These are phyloP conservation scores for Pilaira anomala DNA, from an alignment of 192 early-diverging fungal genomes.

Conservation along the genomic window DNA sequence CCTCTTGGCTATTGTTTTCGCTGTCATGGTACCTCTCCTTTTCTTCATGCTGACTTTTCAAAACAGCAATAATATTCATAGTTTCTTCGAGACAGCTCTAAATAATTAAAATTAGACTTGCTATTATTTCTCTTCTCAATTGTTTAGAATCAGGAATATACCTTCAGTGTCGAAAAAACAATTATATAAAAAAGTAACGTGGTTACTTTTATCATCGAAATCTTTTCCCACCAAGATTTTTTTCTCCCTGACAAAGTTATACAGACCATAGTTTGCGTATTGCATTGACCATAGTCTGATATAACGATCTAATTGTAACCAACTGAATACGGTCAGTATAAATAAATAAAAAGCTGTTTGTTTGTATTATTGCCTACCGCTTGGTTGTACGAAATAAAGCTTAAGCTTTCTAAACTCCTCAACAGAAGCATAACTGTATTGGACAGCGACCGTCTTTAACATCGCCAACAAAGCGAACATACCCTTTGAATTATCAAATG, in stretches of 20 bases:
- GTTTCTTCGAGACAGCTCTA: constrained; percentile 7
- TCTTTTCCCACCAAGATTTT: constrained; percentile 12
- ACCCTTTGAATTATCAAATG: constrained; percentile 11
- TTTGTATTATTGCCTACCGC: constrained; percentile 10
- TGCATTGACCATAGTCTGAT: constrained; percentile 9
- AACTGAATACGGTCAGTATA: not conserved
- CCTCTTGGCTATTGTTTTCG: constrained; percentile 5
- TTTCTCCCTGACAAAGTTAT: constrained; percentile 9
- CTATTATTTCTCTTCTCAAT: constrained; percentile 11
- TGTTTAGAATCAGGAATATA: constrained; percentile 8
- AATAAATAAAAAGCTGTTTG: constrained; percentile 8
- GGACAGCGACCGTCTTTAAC: constrained; percentile 3
- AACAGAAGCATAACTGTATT: not conserved
- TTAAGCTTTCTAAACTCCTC: constrained; percentile 18
- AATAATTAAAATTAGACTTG: constrained; percentile 9
- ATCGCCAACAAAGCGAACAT: constrained; percentile 10
- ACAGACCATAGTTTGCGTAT: not conserved
- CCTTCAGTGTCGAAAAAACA: constrained; percentile 12
- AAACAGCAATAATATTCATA: constrained; percentile 1
- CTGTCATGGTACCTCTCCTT: constrained; percentile 9
- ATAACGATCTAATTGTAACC: not conserved
- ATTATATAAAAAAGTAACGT: not conserved
- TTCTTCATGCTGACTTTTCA: constrained; percentile 11
- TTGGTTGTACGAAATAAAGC: constrained; percentile 12
- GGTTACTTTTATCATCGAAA: not conserved